Evolutionary conservation across 805 yeast species (phyloP), one percentile per base, ranked within the genome.

Genomic region (Nakazawaea ishiwadae): DNA sequence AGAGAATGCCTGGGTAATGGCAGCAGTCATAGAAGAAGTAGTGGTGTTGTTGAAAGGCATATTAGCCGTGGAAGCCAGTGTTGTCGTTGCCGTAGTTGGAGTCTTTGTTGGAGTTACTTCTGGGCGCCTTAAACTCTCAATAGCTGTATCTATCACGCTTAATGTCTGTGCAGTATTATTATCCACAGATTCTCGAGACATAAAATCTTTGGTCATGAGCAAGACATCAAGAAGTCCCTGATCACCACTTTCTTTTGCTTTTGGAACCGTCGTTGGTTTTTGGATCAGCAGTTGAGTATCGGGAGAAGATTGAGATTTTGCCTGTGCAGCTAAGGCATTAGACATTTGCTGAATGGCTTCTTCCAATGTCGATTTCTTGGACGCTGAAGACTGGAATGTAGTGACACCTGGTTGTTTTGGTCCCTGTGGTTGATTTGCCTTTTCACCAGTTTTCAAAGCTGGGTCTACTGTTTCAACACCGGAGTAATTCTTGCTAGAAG

Each of bases 261-360:
- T n/a, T n/a, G n/a, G n/a, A n/a, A n/a, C n/a, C n/a, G n/a, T n/a
- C n/a, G n/a, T n/a, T n/a, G n/a, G n/a, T n/a, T n/a, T n/a, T n/a
- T n/a, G n/a, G n/a, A n/a, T n/a, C n/a, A n/a, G n/a, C n/a, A n/a
- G n/a, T n/a, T n/a, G n/a, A n/a, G n/a, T n/a, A n/a, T n/a, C n/a
- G n/a, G n/a, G n/a, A n/a, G 8, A 11, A 24, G 31, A 15, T 14
- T n/a, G 18, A 4, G 12, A n/a, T 5, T 9, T 15, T 12, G 20
- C 7, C 26, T 8, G 10, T 7, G 10, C 26, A 23, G 26, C 10
- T 12, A 66, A 52, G 3, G 65, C 58, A 42, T 43, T 57, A 5
- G 69, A 63, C 69, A 65, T 63, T 37, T 62, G 66, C 28, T 65
- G 50, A 30, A 66, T 64, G n/a, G 65, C 68, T 40, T 56, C 59